phyloP scores from a whole-genome alignment of 2,329 filamentous ascomycete species.

The Raffaelea arxii region DNA sequence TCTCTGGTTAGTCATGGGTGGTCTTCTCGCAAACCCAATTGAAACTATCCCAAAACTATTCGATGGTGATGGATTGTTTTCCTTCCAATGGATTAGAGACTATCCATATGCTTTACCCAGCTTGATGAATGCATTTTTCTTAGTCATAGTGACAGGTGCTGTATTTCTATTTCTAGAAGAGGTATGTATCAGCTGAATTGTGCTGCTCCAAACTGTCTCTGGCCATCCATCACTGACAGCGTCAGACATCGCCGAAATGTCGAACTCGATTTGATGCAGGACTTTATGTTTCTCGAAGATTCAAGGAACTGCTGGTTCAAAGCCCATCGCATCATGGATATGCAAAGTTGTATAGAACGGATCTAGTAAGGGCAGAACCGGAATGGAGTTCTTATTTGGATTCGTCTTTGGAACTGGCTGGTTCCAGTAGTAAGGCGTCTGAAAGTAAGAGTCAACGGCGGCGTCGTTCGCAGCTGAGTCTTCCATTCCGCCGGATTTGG shows the following conservation, averaged over 20 bases:
- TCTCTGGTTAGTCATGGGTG: constrained; percentile 39
- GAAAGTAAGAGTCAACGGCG: too few relatives aligned
- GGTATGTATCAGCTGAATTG: constrained; percentile 37
- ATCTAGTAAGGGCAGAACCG: too few relatives aligned
- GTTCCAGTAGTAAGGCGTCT: too few relatives aligned
- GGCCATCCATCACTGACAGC: too few relatives aligned
- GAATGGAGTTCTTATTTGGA: too few relatives aligned
- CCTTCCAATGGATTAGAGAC: constrained; percentile 52
- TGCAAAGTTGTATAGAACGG: constrained; percentile 1
- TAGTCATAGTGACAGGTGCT: constrained; percentile 42
- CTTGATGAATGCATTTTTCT: constrained; percentile 40
- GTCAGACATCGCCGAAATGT: too few relatives aligned
- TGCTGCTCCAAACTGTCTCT: too few relatives aligned
- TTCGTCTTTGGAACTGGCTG: too few relatives aligned
- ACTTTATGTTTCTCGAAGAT: too few relatives aligned
- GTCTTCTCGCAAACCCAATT: constrained; percentile 57
- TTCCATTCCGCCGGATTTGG: constrained; percentile 33
- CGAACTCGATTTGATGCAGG: too few relatives aligned
- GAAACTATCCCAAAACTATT: constrained; percentile 53
- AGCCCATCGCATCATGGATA: constrained; percentile 13
- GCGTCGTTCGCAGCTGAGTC: constrained; percentile 7
- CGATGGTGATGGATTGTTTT: constrained; percentile 46
- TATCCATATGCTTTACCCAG: constrained; percentile 65
- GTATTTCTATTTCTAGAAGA: constrained; percentile 60
- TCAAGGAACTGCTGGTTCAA: too few relatives aligned